phyloP scores from a whole-genome alignment of 345 rosid genomes.

The Hirschfeldia incana region DNA sequence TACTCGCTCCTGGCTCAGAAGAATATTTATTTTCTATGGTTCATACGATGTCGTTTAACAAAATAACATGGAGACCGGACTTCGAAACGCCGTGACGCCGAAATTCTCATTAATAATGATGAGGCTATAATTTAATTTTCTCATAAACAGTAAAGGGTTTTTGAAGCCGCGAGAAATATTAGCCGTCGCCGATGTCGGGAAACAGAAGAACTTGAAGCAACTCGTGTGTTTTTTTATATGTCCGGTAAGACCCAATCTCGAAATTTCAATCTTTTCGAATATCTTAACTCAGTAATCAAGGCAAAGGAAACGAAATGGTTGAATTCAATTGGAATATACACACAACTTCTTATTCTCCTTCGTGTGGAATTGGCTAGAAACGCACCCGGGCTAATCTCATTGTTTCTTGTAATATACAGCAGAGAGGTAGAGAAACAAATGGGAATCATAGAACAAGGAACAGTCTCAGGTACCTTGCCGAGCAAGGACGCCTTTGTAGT shows the following conservation, averaged over 20 bases:
- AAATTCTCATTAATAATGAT: background rate
- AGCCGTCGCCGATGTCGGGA: slow-evolving; percentile 36
- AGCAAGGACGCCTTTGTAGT: slow-evolving; percentile 62
- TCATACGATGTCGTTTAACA: too few species aligned
- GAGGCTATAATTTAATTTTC: background rate
- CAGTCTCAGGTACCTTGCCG: slow-evolving; percentile 68
- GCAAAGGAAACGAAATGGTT: background rate
- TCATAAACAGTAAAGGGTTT: background rate
- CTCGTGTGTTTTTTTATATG: background rate
- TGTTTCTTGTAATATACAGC: slow-evolving; percentile 10
- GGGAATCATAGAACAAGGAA: slow-evolving; percentile 74
- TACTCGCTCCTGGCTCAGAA: too few species aligned
- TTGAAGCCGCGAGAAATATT: background rate
- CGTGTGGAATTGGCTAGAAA: background rate
- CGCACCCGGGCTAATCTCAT: background rate
- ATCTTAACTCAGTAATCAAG: background rate
- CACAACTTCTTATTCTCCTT: background rate
- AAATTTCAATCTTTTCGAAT: background rate
- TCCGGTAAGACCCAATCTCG: slow-evolving; percentile 18
- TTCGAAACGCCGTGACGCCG: background rate
- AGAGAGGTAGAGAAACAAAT: slow-evolving; percentile 29
- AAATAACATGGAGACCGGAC: background rate
- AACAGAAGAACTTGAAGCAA: slow-evolving; percentile 6
- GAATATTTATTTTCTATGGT: too few species aligned
- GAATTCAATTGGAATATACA: background rate